Conservation (phyloP, 768 basidiomycete species). For the Serendipita sp. region DNA sequence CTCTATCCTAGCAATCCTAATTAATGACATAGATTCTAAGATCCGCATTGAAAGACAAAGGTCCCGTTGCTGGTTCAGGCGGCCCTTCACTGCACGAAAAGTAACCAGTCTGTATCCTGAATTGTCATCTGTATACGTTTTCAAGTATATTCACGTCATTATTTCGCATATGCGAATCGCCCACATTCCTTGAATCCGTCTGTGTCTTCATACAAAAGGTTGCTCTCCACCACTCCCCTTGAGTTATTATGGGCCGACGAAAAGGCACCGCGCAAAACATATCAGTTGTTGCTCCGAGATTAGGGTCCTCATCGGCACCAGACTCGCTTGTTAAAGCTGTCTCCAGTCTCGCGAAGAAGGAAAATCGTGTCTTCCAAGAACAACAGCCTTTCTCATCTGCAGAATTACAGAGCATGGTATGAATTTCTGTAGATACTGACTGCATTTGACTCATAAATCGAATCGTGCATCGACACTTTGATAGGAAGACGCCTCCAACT, state of each 20-base stretch:
- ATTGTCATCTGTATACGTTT: neutral
- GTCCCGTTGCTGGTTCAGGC: neutral
- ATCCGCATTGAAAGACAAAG: constrained; percentile 2
- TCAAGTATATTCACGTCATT: neutral
- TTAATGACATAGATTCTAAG: neutral
- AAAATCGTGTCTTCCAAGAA: neutral
- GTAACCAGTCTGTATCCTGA: neutral
- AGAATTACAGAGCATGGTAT: neutral
- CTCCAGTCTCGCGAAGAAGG: neutral
- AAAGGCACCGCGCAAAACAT: neutral
- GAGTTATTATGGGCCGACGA: neutral
- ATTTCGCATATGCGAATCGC: neutral
- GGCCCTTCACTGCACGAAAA: neutral
- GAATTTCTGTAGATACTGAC: neutral
- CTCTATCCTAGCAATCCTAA: neutral
- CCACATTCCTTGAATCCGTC: neutral
- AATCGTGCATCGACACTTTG: neutral
- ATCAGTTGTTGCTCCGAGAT: neutral
- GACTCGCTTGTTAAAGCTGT: neutral
- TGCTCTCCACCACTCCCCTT: neutral
- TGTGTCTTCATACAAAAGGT: neutral
- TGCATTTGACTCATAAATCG: neutral
- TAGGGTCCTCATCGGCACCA: neutral
- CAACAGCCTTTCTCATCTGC: neutral
- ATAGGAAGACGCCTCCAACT: constrained; percentile 64